A percentile compares a stretch with the other conserved stretches of the same genome.
These are phyloP conservation scores for Liriodendron chinense DNA, from an alignment of 164 flowering plant genomes.

Conservation along the genomic window DNA sequence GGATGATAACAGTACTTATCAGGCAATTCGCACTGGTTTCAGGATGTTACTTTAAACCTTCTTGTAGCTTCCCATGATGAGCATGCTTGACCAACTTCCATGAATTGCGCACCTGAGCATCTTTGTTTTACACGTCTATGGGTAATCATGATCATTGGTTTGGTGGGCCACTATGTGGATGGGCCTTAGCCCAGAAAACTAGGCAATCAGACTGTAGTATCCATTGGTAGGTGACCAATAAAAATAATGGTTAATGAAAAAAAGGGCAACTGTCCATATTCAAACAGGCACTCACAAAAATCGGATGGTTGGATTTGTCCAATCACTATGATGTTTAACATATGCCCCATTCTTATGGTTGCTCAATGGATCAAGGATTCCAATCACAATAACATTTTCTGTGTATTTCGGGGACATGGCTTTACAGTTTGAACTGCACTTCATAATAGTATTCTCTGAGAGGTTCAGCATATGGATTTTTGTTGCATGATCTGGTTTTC, in stretches of 20 bases:
- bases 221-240: not conserved
- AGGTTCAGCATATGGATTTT: not conserved
- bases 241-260: not conserved
- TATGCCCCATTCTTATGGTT: not conserved
- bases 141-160: not conserved
- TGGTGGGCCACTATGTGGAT: not conserved
- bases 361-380: not conserved
- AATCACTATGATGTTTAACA: not conserved
- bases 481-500: slow-evolving; percentile 1
- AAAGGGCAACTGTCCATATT: not conserved
- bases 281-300: not conserved
- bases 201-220: not conserved
- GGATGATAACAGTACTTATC: no score
- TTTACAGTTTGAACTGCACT: no score
- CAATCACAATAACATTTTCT: no score
- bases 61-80: no score
- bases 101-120: not conserved
- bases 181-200: not conserved
- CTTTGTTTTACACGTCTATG: not conserved
- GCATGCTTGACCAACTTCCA: no score
- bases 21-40: no score
- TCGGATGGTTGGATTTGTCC: not conserved
- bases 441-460: not conserved
- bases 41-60: no score
- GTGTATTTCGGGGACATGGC: no score